Conservation (phyloP, 495 filamentous ascomycete genomes). For the Lophiotrema nucula region DNA sequence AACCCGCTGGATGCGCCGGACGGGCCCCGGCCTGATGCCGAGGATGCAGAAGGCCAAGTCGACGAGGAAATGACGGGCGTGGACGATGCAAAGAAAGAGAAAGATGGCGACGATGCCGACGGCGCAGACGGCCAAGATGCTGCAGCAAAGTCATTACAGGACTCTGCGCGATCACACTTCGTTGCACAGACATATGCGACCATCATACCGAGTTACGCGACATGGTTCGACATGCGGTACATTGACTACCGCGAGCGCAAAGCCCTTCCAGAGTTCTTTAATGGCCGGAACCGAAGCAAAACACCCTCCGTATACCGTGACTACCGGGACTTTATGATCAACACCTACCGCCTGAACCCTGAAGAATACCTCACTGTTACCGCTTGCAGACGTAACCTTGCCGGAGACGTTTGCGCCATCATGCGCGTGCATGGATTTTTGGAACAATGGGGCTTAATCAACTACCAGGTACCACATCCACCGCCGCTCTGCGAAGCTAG, state of each 20-base stretch:
- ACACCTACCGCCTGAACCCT: constrained; percentile 93
- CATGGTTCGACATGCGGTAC: constrained; percentile 97
- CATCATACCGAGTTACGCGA: constrained; percentile 91
- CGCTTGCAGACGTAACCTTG: constrained; percentile 92
- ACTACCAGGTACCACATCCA: constrained; percentile 76
- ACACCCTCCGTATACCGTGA: constrained; percentile 97
- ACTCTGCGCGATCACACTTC: constrained; percentile 83
- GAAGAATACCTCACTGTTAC: constrained; percentile 96
- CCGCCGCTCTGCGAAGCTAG: not conserved
- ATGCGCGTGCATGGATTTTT: constrained; percentile 98
- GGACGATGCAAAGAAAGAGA: constrained; percentile 57
- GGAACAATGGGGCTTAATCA: constrained; percentile 99
- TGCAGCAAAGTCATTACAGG: constrained; percentile 74
- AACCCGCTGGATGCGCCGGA: constrained; percentile 84
- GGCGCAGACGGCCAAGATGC: constrained; percentile 29
- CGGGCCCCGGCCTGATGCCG: constrained; percentile 67
- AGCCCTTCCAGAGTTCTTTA: constrained; percentile 95
- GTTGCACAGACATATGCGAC: constrained; percentile 90
- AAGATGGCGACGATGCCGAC: constrained; percentile 39
- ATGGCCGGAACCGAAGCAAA: constrained; percentile 95
- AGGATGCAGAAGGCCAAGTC: constrained; percentile 58
- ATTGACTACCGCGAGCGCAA: constrained; percentile 88
- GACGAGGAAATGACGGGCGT: constrained; percentile 87
- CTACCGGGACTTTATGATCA: constrained; percentile 99
- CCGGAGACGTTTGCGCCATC: constrained; percentile 96